Evolutionary conservation across 495 filamentous ascomycete genomes (phyloP).

Genomic region (Penicillium parvum): DNA sequence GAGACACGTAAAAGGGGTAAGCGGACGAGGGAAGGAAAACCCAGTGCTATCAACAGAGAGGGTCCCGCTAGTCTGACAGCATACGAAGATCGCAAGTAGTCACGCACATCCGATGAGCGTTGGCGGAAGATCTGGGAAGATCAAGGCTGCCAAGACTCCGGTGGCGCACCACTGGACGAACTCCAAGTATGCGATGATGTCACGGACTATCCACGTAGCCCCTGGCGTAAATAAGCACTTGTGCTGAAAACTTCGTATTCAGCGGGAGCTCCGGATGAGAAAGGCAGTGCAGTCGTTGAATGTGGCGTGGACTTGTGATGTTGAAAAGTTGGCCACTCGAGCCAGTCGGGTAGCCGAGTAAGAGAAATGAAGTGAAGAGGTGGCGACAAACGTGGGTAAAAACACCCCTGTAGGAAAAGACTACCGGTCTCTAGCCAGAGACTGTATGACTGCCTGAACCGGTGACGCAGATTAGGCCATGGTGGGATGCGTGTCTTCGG

Average conservation of each 20-base stretch:
- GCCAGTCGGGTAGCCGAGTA: conserved; percentile 21
- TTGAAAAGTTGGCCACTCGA: conserved; percentile 15
- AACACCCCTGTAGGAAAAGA: not conserved
- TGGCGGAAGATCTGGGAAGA: conserved; percentile 12
- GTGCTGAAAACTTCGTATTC: conserved; percentile 6
- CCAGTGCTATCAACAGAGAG: conserved; percentile 14
- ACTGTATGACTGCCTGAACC: too few species aligned
- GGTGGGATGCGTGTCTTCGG: not conserved
- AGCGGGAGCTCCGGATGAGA: conserved; percentile 7
- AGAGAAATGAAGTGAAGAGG: conserved; percentile 3
- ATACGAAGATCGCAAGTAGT: too few species aligned
- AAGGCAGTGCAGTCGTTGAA: conserved; percentile 12
- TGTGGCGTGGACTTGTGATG: conserved; percentile 7
- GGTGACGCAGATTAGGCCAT: not conserved
- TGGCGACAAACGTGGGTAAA: conserved; percentile 15
- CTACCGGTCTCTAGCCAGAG: not conserved
- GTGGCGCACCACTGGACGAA: conserved; percentile 23
- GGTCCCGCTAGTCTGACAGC: conserved; percentile 1
- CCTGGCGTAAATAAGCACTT: conserved; percentile 19
- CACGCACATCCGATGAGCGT: conserved; percentile 8
- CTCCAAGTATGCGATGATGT: conserved; percentile 30
- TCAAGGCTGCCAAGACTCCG: conserved; percentile 22
- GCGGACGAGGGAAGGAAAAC: conserved; percentile 2
- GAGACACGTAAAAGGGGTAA: conserved; percentile 4
- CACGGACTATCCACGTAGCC: conserved; percentile 20